Evolutionary conservation across 495 filamentous ascomycete species (phyloP).

Genomic region (Staphylotrichum longicolle): DNA sequence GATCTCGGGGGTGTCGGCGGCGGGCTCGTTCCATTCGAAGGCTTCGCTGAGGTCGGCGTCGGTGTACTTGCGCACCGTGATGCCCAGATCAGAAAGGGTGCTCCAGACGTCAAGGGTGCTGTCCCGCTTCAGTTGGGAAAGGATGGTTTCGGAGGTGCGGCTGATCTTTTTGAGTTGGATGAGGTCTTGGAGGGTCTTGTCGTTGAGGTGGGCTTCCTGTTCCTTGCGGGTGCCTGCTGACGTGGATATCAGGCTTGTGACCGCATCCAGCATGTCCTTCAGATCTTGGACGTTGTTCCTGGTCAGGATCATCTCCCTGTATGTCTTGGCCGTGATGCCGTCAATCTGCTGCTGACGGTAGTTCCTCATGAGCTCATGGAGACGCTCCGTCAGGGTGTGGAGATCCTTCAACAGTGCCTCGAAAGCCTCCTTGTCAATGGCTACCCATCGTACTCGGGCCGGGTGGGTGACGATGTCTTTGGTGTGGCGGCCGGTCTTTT

Average conservation of each 20-base stretch:
- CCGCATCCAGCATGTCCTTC: conserved; percentile 32
- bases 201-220: conserved; percentile 19
- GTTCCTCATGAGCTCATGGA: conserved; percentile 34
- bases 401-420: conserved; percentile 29
- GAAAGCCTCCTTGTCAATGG: conserved; percentile 33
- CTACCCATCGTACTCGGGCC: conserved; percentile 32
- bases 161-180: conserved; percentile 33
- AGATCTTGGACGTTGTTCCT: conserved; percentile 32
- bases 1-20: conserved; percentile 11
- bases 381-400: conserved; percentile 34
- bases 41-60: conserved; percentile 2
- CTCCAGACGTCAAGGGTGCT: not conserved
- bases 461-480: conserved; percentile 37
- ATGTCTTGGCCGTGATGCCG: conserved; percentile 37
- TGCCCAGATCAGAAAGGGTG: conserved; percentile 13
- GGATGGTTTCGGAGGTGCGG: conserved; percentile 28
- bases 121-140: conserved; percentile 22
- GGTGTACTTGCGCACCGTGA: conserved; percentile 23
- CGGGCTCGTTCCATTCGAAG: conserved; percentile 23
- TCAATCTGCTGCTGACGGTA: conserved; percentile 32
- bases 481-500: conserved; percentile 26
- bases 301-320: conserved; percentile 36
- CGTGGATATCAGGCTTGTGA: conserved; percentile 24
- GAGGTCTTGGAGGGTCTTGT: conserved; percentile 31
- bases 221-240: conserved; percentile 20